Evolutionary conservation across 1,139 yeast species (phyloP).

Genomic region (Ogataea hybrid): DNA sequence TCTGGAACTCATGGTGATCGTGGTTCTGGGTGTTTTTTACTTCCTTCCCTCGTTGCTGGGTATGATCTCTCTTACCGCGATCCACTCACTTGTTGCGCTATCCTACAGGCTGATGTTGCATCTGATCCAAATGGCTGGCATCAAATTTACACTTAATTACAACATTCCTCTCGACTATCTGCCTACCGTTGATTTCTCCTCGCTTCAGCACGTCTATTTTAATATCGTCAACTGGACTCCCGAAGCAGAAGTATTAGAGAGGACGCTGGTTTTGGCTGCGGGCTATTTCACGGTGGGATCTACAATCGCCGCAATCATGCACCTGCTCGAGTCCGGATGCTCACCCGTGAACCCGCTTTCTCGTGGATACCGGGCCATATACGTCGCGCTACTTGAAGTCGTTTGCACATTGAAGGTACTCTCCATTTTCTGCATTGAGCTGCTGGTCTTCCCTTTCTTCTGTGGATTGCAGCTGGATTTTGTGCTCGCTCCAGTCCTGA

Average conservation of each 20-base stretch:
- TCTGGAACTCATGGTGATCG: slow-evolving; percentile 43
- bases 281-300: slow-evolving; percentile 41
- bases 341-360: slow-evolving; percentile 43
- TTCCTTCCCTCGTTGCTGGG: slow-evolving; percentile 57
- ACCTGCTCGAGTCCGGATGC: slow-evolving; percentile 30
- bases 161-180: background rate
- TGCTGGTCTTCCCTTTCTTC: slow-evolving; percentile 78
- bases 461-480: slow-evolving; percentile 81
- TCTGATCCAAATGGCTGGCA: background rate
- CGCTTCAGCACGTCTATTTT: slow-evolving; percentile 8
- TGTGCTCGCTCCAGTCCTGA: slow-evolving; percentile 57
- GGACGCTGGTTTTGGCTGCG: slow-evolving; percentile 22
- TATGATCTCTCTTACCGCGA: slow-evolving; percentile 28
- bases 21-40: slow-evolving; percentile 47
- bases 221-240: slow-evolving; percentile 24
- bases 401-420: slow-evolving; percentile 71
- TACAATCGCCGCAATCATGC: slow-evolving; percentile 38
- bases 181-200: background rate
- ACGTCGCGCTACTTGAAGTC: slow-evolving; percentile 52
- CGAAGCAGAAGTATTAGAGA: slow-evolving; percentile 18
- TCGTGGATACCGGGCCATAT: slow-evolving; percentile 49
- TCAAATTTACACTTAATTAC: background rate
- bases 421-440: slow-evolving; percentile 71
- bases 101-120: slow-evolving; percentile 10
- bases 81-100: slow-evolving; percentile 13